Percentiles rank a stretch among this genome's conserved stretches.
These are phyloP conservation scores for Exophiala sp. DNA, from an alignment of 2,329 filamentous ascomycete genomes.

Conservation along the genomic window DNA sequence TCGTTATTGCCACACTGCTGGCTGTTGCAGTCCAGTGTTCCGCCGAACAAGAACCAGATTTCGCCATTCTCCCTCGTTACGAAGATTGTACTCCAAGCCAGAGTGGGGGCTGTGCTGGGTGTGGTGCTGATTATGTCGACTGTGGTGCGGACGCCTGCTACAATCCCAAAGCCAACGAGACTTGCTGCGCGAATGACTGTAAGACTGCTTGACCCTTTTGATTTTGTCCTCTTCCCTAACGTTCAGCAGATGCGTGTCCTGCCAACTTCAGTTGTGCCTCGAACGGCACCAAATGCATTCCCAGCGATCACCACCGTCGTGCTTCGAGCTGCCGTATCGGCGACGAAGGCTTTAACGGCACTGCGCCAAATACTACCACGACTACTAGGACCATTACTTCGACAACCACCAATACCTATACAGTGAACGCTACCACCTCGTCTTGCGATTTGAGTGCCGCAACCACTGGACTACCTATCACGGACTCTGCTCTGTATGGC, in stretches of 20 bases:
- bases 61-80: neutral
- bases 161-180: constrained; percentile 20
- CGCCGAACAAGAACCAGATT: neutral
- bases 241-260: constrained; percentile 11
- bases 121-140: constrained; percentile 13
- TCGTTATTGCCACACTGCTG: constrained; percentile 11
- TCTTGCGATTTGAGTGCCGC: constrained; percentile 13
- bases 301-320: neutral
- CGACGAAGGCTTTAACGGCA: neutral
- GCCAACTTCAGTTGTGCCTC: constrained; percentile 12
- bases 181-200: constrained; percentile 28
- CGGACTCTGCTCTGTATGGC: constrained; percentile 13
- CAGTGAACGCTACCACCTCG: constrained; percentile 8
- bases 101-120: constrained; percentile 7
- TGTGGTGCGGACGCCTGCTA: constrained; percentile 26
- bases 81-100: constrained; percentile 6
- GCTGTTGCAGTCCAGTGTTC: constrained; percentile 9
- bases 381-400: constrained; percentile 20
- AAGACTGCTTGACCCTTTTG: neutral
- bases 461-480: constrained; percentile 19
- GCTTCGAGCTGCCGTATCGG: constrained; percentile 1
- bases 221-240: constrained; percentile 1
- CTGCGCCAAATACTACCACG: constrained; percentile 1
- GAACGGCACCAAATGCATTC: constrained; percentile 8
- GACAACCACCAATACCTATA: constrained; percentile 20